Evolutionary conservation across 306 rosid species (phyloP).

Genomic region (Cucumis sativus): DNA sequence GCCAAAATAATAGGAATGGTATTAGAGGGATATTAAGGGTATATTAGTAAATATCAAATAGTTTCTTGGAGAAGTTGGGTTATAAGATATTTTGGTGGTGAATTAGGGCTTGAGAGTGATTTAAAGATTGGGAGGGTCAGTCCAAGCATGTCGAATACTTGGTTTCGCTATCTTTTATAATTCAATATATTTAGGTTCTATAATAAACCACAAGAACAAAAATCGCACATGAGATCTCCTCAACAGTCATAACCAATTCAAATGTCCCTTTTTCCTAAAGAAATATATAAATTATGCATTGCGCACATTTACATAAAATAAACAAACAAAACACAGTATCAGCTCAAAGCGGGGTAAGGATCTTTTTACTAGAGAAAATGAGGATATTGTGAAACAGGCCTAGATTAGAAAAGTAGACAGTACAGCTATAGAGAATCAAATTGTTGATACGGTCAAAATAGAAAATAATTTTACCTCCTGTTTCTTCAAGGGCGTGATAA

Average conservation of each 20-base stretch:
- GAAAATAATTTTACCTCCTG: constrained; percentile 38
- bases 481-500: constrained; percentile 37
- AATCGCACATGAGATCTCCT: neutral
- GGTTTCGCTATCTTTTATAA: no score
- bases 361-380: neutral
- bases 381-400: neutral
- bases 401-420: neutral
- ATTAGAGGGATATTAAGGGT: no score
- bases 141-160: no score
- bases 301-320: neutral
- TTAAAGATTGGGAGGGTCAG: no score
- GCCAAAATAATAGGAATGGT: no score
- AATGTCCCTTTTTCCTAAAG: neutral
- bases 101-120: no score
- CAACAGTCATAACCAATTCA: neutral
- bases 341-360: neutral
- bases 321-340: neutral
- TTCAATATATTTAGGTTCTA: no score
- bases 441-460: neutral
- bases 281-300: neutral
- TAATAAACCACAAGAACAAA: neutral
- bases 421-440: neutral
- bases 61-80: no score
- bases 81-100: no score
- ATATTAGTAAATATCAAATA: no score